Conservation (phyloP, 306 rosid genomes). For the Nissolia schottii region DNA sequence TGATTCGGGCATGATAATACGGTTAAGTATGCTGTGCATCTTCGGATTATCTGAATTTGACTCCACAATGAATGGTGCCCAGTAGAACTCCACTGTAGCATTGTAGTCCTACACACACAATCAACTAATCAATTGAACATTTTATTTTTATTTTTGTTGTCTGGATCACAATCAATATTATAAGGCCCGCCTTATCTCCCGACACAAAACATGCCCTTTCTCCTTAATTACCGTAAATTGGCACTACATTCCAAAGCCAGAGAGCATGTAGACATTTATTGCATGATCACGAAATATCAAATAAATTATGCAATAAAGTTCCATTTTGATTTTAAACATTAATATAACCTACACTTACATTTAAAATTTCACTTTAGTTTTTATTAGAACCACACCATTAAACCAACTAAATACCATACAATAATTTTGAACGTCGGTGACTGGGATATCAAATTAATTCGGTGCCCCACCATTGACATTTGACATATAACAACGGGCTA, state of each 20-base stretch:
- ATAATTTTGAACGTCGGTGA: too few relatives aligned
- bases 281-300: too few relatives aligned
- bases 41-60: constrained; percentile 92
- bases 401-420: too few relatives aligned
- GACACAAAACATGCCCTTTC: not conserved
- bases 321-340: too few relatives aligned
- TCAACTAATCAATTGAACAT: not conserved
- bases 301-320: too few relatives aligned
- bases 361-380: too few relatives aligned
- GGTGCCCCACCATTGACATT: not conserved
- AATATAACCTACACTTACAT: too few relatives aligned
- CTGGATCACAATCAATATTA: not conserved
- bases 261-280: not conserved
- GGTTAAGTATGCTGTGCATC: constrained; percentile 80
- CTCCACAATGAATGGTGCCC: constrained; percentile 97
- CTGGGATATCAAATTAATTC: constrained; percentile 8
- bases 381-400: too few relatives aligned
- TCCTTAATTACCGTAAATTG: not conserved
- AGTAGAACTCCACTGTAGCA: constrained; percentile 85
- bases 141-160: not conserved
- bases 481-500: too few relatives aligned
- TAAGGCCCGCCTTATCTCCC: not conserved
- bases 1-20: constrained; percentile 86
- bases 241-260: not conserved
- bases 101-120: constrained; percentile 58